A percentile compares a stretch with the other conserved stretches of the same genome.
These are phyloP conservation scores for Aspergillus sclerotiicarbonarius DNA, from an alignment of 495 filamentous ascomycete species.

Conservation along the genomic window DNA sequence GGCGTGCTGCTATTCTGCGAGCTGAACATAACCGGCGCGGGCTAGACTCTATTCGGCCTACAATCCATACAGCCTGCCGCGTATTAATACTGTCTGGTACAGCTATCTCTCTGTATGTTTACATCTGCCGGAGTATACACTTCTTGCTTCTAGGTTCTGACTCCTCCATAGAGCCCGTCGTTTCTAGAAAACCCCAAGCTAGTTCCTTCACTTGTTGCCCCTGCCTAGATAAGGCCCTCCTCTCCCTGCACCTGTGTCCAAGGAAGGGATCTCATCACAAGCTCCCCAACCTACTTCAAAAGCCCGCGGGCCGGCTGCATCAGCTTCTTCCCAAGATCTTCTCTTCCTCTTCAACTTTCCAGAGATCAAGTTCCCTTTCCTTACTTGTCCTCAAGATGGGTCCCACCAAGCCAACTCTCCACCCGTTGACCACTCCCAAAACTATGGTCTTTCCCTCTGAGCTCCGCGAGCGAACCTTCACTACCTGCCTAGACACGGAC, in stretches of 20 bases:
- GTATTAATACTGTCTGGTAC: conserved; percentile 15
- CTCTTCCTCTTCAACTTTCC: conserved; percentile 6
- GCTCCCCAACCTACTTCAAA: not conserved
- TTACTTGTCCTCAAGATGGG: conserved; percentile 10
- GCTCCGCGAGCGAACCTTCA: conserved; percentile 14
- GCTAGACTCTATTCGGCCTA: no score
- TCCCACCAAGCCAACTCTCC: conserved; percentile 16
- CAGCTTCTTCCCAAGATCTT: not conserved
- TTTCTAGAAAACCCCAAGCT: not conserved
- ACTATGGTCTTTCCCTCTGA: conserved; percentile 19
- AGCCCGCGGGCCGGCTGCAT: not conserved
- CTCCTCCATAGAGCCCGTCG: conserved; percentile 1
- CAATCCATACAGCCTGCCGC: not conserved
- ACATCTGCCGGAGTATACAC: conserved; percentile 4
- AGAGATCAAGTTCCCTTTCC: not conserved
- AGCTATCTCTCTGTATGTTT: conserved; percentile 4
- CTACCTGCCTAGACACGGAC: conserved; percentile 4
- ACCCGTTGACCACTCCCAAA: conserved; percentile 16
- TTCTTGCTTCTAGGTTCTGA: no score
- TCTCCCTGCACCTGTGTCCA: conserved; percentile 1
- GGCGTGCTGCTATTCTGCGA: conserved; percentile 18
- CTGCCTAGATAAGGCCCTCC: not conserved
- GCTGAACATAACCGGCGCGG: no score
- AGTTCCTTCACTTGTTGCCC: not conserved
- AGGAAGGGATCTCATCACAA: no score